Conservation (phyloP, 2,329 filamentous ascomycete species). For the Pseudocercospora pini-densiflorae region DNA sequence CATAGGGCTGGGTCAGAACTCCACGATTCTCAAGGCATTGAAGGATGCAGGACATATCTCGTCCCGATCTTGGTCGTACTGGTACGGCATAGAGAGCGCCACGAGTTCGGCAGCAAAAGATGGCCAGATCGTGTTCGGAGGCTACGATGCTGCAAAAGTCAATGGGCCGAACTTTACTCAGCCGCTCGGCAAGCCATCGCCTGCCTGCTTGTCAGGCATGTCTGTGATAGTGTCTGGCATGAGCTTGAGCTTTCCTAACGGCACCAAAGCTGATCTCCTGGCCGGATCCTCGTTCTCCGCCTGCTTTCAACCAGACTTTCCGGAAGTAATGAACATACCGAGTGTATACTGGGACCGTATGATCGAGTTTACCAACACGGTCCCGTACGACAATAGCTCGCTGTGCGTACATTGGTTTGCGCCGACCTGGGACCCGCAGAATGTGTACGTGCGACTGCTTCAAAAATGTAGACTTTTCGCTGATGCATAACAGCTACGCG, state of each 20-base stretch:
- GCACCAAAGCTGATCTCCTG: slow-evolving; percentile 23
- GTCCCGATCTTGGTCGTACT: slow-evolving; percentile 35
- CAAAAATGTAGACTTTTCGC: neutral
- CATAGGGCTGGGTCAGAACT: slow-evolving; percentile 36
- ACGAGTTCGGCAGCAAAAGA: slow-evolving; percentile 27
- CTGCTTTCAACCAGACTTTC: slow-evolving; percentile 26
- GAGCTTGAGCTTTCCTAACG: slow-evolving; percentile 36
- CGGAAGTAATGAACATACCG: slow-evolving; percentile 20
- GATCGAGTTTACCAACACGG: slow-evolving; percentile 9
- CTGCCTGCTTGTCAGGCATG: slow-evolving; percentile 30
- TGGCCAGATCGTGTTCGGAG: slow-evolving; percentile 37
- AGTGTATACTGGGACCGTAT: slow-evolving; percentile 18
- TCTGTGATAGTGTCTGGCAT: slow-evolving; percentile 32
- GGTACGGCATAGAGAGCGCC: slow-evolving; percentile 33
- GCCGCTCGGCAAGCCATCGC: slow-evolving; percentile 10
- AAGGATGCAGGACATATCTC: slow-evolving; percentile 26
- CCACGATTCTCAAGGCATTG: slow-evolving; percentile 35
- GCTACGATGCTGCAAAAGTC: slow-evolving; percentile 38
- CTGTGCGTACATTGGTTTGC: slow-evolving; percentile 12
- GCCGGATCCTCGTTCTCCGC: slow-evolving; percentile 8
- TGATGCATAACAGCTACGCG: too few species aligned
- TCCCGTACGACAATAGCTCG: slow-evolving; percentile 11
- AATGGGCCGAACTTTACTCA: slow-evolving; percentile 32
- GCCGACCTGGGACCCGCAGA: slow-evolving; percentile 1
- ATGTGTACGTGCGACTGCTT: slow-evolving; percentile 19